Conservation (phyloP, 495 filamentous ascomycete species). For the Trichoderma orchidacearum region DNA sequence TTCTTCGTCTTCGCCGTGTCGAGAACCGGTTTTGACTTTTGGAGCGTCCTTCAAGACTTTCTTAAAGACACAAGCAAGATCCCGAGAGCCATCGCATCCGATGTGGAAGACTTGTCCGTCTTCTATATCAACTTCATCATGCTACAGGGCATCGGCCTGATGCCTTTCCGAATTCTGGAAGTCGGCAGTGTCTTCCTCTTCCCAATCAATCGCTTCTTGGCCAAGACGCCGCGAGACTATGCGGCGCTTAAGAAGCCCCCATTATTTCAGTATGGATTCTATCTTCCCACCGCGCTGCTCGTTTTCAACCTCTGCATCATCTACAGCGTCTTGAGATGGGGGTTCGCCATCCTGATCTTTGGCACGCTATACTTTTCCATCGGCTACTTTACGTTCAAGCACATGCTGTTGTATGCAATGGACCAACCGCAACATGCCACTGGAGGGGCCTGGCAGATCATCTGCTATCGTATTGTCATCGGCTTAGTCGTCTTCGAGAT, state of each 20-base stretch:
- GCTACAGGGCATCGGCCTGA: constrained; percentile 81
- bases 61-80: constrained; percentile 68
- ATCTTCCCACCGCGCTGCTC: constrained; percentile 80
- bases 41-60: constrained; percentile 53
- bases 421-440: constrained; percentile 93
- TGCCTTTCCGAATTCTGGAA: constrained; percentile 84
- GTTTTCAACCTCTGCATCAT: constrained; percentile 90
- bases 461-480: constrained; percentile 76
- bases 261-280: constrained; percentile 90
- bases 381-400: constrained; percentile 93
- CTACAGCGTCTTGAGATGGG: constrained; percentile 77
- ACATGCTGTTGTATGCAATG: constrained; percentile 96
- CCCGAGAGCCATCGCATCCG: constrained; percentile 59
- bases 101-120: constrained; percentile 54
- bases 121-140: constrained; percentile 96
- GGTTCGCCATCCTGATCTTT: constrained; percentile 68
- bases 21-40: constrained; percentile 64
- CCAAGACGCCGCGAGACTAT: constrained; percentile 84
- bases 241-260: constrained; percentile 73
- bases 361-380: constrained; percentile 80
- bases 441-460: constrained; percentile 87
- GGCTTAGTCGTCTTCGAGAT: constrained; percentile 81
- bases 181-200: constrained; percentile 79
- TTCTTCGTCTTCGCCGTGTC: constrained; percentile 91
- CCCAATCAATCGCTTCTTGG: constrained; percentile 60